A percentile compares a stretch with the other conserved stretches of the same genome.
Conservation (phyloP, 345 rosid species). For the Gynandropsis gynandra region DNA sequence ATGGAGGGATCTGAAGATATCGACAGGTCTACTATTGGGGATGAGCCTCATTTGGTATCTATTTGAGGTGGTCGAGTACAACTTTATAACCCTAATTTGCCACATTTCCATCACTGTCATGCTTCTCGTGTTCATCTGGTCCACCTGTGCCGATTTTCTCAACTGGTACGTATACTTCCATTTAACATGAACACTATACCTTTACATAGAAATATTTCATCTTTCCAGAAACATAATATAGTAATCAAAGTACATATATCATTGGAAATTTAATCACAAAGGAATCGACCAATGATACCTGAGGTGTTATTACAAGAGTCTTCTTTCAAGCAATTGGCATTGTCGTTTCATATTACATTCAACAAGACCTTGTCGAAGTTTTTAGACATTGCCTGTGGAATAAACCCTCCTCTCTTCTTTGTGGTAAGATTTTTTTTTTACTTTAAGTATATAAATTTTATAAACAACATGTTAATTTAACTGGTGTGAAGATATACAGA, state of each 20-base stretch:
- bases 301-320: constrained; percentile 30
- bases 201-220: too few species aligned
- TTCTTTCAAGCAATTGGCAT: constrained; percentile 39
- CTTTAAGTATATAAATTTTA: too few species aligned
- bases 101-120: constrained; percentile 60
- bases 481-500: too few species aligned
- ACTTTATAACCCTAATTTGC: constrained; percentile 63
- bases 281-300: constrained; percentile 55
- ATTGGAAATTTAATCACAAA: constrained; percentile 15
- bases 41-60: constrained; percentile 66
- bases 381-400: constrained; percentile 58
- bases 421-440: constrained; percentile 31
- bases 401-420: constrained; percentile 48
- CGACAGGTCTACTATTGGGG: constrained; percentile 47
- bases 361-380: constrained; percentile 37
- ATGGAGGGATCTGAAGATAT: constrained; percentile 55
- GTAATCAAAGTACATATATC: too few species aligned
- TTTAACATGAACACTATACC: background rate
- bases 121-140: constrained; percentile 73
- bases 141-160: constrained; percentile 43
- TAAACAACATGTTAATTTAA: too few species aligned
- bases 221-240: too few species aligned
- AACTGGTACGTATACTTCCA: constrained; percentile 35
- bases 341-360: constrained; percentile 34
- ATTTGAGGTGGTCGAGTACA: constrained; percentile 84